Evolutionary conservation across 2,329 filamentous ascomycete genomes (phyloP).

Genomic region (Tothia fuscella): DNA sequence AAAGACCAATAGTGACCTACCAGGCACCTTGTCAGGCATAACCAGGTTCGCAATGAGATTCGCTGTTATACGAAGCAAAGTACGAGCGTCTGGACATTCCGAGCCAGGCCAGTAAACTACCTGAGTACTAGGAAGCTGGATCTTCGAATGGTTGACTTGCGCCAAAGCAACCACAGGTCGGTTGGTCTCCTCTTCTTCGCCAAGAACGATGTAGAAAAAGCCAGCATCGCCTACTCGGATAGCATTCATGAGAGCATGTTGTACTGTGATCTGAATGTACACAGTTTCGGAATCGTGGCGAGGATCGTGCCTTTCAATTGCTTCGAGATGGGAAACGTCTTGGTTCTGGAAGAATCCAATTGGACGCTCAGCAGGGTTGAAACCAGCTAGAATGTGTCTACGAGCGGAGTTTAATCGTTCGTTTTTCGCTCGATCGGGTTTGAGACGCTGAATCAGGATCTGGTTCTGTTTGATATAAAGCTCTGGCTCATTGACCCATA

Average conservation of each 20-base stretch:
- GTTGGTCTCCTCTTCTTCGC: neutral
- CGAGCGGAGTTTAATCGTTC: slow-evolving; percentile 1
- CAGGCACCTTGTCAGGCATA: neutral
- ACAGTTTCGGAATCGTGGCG: neutral
- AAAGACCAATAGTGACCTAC: neutral
- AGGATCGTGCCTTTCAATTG: neutral
- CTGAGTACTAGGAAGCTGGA: slow-evolving; percentile 1
- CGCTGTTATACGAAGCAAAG: neutral
- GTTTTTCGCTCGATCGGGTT: slow-evolving; percentile 1
- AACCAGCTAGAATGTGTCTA: neutral
- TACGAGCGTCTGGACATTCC: neutral
- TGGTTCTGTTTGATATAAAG: neutral
- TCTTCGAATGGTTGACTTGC: neutral
- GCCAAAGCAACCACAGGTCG: neutral
- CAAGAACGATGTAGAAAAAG: neutral
- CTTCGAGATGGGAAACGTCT: neutral
- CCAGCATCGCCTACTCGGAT: neutral
- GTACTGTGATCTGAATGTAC: neutral
- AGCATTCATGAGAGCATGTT: neutral
- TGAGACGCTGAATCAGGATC: neutral
- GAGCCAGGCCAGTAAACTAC: neutral
- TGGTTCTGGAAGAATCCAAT: neutral
- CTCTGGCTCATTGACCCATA: slow-evolving; percentile 1
- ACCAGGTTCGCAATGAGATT: neutral
- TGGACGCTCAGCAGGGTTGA: neutral